Evolutionary conservation across 208 protist genomes (phyloP).

Genomic region (Leishmania aethiopica): DNA sequence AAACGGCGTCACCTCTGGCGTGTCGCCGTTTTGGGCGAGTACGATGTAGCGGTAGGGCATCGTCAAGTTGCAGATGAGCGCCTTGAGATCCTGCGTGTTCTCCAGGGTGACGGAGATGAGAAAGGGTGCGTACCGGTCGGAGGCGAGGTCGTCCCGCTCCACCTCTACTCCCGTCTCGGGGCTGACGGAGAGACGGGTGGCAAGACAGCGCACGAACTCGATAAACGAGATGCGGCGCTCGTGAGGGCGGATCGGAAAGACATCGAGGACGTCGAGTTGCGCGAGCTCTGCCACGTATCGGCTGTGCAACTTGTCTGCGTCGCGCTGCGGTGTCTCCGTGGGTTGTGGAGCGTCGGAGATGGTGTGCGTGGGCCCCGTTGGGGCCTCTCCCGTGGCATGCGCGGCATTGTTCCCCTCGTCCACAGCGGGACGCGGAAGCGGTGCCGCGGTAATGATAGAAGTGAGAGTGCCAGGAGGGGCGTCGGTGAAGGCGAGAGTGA

Average conservation of each 20-base stretch:
- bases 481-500: background rate
- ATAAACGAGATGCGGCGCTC: slow-evolving; percentile 31
- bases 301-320: background rate
- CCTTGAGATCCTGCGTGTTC: slow-evolving; percentile 38
- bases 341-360: background rate
- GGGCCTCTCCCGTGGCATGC: background rate
- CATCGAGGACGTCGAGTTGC: slow-evolving; percentile 18
- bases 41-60: slow-evolving; percentile 34
- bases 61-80: slow-evolving; percentile 36
- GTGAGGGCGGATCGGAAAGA: slow-evolving; percentile 14
- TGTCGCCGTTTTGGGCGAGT: slow-evolving; percentile 34
- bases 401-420: background rate
- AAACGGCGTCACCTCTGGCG: slow-evolving; percentile 28
- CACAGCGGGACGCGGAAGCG: background rate
- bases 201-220: slow-evolving; percentile 34
- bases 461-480: background rate
- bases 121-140: slow-evolving; percentile 7
- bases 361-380: background rate
- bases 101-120: slow-evolving; percentile 29
- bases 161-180: slow-evolving; percentile 13
- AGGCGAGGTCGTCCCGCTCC: slow-evolving; percentile 6
- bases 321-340: background rate
- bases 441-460: background rate
- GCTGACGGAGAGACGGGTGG: slow-evolving; percentile 19
- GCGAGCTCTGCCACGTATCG: slow-evolving; percentile 12